Evolutionary conservation across 768 basidiomycete species (phyloP).

Genomic region (Leccinellum rugosiceps): DNA sequence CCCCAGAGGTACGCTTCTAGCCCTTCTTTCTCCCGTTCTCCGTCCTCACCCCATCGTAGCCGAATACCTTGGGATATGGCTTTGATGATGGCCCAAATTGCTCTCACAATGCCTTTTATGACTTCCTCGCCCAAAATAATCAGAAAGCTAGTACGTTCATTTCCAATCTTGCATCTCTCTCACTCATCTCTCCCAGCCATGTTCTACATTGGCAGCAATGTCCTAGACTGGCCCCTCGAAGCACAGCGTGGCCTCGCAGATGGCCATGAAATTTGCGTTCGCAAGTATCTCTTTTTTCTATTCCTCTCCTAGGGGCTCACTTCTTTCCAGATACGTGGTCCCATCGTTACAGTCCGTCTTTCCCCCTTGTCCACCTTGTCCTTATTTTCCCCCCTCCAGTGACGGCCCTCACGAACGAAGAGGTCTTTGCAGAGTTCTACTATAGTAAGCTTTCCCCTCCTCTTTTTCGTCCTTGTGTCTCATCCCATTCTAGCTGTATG

Average conservation of each 20-base stretch:
- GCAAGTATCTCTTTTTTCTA: slow-evolving; percentile 36
- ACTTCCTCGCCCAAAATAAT: slow-evolving; percentile 47
- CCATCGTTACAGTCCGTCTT: slow-evolving; percentile 44
- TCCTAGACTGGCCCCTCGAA: slow-evolving; percentile 54
- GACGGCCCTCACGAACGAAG: slow-evolving; percentile 57
- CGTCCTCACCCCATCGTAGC: slow-evolving; percentile 25
- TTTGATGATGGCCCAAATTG: slow-evolving; percentile 70
- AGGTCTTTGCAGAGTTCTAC: slow-evolving; percentile 76
- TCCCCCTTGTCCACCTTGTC: rapidly evolving
- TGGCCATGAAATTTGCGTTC: slow-evolving; percentile 60
- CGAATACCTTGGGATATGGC: slow-evolving; percentile 53
- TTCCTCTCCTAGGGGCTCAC: neutral
- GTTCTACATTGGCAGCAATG: slow-evolving; percentile 61
- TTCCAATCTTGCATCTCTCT: neutral
- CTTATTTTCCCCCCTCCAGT: slow-evolving; percentile 31
- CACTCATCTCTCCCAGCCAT: slow-evolving; percentile 39
- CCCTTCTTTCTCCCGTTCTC: no score
- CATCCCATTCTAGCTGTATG: slow-evolving; percentile 23
- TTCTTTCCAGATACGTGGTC: slow-evolving; percentile 29
- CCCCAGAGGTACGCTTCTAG: slow-evolving; percentile 43
- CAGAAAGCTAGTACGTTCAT: slow-evolving; percentile 49
- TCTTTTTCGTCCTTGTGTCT: neutral
- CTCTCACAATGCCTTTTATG: slow-evolving; percentile 60
- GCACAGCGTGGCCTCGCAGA: slow-evolving; percentile 51
- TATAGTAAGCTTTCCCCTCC: slow-evolving; percentile 46